Evolutionary conservation across 1,284 basidiomycete genomes (phyloP), one percentile per base, ranked within the genome.

Genomic region (Rhodotorula mucilaginosa): DNA sequence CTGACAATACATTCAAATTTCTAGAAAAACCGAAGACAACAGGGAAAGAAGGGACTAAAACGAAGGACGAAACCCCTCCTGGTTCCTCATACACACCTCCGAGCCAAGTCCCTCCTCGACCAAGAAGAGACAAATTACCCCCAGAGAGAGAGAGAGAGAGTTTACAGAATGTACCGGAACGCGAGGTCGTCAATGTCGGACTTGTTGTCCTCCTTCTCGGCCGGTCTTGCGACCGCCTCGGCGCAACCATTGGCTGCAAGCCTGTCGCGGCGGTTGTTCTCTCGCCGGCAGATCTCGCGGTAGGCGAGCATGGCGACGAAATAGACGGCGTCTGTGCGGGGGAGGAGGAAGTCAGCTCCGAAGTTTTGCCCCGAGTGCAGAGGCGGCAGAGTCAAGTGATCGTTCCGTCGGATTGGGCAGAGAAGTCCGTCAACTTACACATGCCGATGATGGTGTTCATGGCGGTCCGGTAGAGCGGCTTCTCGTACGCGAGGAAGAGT

Each of bases 261-360:
- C 3, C 54, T 31, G 60, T 68, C 66, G 54, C 66, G 66, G 18
- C 66, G 66, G 47, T 47, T 54, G 66, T 68, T 68, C 61, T 68
- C 66, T 16, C 39, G 39, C 5, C 66, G 66, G 19, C 60, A 62
- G 12, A 68, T 31, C 47, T 63, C 60, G 7, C 57, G 61, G 61
- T 68, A 68, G 47, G 29, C 6, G 18, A 68, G n/a, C 66, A 62
- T 62, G 7, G 61, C 26, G 54, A 21, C 47, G 34, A 68, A 39
- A 56, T 58, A 68, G 46, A n/a, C 29, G 26, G 26, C 15, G 54
- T 57, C 44, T 29, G 52, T 5, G 8, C 26, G 3, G n/a, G 21
- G 7, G 23, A n/a, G 19, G 26, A 26, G 26, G 26, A 26, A 26
- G 26, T 52, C 51, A n/a, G 51, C 21, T 21, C 12, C 1, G 8